phyloP scores from a whole-genome alignment of 768 basidiomycete genomes.

The Clavulina sp. region DNA sequence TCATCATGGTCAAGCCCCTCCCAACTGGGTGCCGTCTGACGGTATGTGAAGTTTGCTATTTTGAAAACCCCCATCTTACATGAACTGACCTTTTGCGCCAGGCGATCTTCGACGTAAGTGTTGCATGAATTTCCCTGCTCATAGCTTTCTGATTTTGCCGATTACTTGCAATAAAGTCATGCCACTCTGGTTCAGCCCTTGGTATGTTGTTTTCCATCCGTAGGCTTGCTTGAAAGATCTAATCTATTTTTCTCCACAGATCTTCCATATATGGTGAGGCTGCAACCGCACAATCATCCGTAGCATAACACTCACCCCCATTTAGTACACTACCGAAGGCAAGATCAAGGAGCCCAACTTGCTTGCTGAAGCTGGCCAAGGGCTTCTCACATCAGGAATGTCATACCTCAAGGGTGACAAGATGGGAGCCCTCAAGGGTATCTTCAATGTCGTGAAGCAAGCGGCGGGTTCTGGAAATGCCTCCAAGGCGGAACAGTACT shows the following conservation, averaged over 20 bases:
- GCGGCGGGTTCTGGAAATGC: constrained; percentile 41
- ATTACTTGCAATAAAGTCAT: constrained; percentile 31
- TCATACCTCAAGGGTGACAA: constrained; percentile 70
- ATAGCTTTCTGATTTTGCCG: neutral
- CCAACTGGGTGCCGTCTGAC: constrained; percentile 83
- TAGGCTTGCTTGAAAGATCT: neutral
- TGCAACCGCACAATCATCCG: neutral
- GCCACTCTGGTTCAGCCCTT: constrained; percentile 79
- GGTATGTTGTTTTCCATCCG: constrained; percentile 26
- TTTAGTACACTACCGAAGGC: constrained; percentile 83
- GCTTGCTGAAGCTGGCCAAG: constrained; percentile 72
- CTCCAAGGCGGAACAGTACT: constrained; percentile 40
- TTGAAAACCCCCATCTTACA: neutral
- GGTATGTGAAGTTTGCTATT: constrained; percentile 12
- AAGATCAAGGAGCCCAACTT: constrained; percentile 90
- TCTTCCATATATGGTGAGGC: constrained; percentile 21
- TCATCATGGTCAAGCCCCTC: constrained; percentile 57
- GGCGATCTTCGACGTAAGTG: constrained; percentile 54
- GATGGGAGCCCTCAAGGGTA: constrained; percentile 54
- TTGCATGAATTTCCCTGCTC: constrained; percentile 2
- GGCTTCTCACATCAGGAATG: constrained; percentile 56
- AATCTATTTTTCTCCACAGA: constrained; percentile 19
- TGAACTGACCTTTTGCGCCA: neutral
- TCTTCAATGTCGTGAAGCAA: constrained; percentile 56
- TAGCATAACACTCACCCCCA: neutral